Evolutionary conservation across 768 basidiomycete species (phyloP), one percentile per base, ranked within the genome.

Genomic region (Leccinum rimulosum): DNA sequence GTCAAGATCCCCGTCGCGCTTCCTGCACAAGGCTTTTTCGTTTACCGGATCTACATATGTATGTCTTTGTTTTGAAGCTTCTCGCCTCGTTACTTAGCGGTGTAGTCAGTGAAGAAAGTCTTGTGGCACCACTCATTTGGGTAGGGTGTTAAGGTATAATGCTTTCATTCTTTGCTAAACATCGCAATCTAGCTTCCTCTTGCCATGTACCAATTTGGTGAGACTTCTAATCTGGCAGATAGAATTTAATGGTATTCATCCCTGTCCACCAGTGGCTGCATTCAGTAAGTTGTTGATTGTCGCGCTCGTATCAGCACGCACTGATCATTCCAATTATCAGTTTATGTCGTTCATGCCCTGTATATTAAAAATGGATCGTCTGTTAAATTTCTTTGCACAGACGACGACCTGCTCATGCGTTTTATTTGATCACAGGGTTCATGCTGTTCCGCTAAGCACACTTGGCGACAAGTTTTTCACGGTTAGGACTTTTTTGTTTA

Each of bases 41-140:
- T 61, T 3, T 54, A 51, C 17, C 52, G 60, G 12, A 61, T 61
- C 35, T 61, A 54, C 19, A 45, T 45, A 36, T 59, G 60, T 54
- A 28, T 6, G 57, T 50, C 31, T 54, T 6, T 4, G 6, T 14
- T 27, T 27, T 36, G 19, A 9, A 14, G 4, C 15, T 3, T 11
- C 45, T n/a, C 11, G 1, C 9, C 14, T 5, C 0, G 4, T 30
- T 15, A 58, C 27, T 40, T 27, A 59, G 4, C 10, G 8, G 8
- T 35, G 19, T 49, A 61, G 60, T 61, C 31, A 58, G 52, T 22
- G 10, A 31, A 1, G 58, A 54, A 6, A 58, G 14, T 22, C 11
- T 50, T 19, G 19, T 50, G 15, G 56, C 31, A 30, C 60, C 52
- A 19, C 30, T 61, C 22, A 25, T 58, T 12, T 61, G 52, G 60